Evolutionary conservation across 257 asterid species (phyloP).

Genomic region (Nemophila menziesii): DNA sequence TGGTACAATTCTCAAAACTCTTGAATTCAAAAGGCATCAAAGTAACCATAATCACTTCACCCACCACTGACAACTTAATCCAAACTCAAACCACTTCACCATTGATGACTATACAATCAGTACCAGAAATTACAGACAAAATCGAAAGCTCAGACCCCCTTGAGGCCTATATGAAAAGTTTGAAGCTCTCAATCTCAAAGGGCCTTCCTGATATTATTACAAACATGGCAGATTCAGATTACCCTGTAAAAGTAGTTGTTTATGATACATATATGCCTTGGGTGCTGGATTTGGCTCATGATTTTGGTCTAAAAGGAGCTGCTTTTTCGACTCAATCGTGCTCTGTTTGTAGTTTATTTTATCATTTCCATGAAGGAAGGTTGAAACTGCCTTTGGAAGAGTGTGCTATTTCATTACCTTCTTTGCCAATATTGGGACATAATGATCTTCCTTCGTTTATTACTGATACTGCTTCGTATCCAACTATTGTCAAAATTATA

Average conservation of each 20-base stretch:
- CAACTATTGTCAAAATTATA: constrained; percentile 5
- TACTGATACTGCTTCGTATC: constrained; percentile 9
- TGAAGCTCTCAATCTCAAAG: not conserved
- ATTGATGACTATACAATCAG: not conserved
- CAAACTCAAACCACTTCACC: not conserved
- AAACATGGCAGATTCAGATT: not conserved
- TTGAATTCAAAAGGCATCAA: constrained; percentile 24
- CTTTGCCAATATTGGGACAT: constrained; percentile 18
- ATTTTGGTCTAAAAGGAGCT: constrained; percentile 20
- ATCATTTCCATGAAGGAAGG: constrained; percentile 24
- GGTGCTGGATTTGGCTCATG: constrained; percentile 20
- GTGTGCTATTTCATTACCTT: constrained; percentile 19
- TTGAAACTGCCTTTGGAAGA: constrained; percentile 12
- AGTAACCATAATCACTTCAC: constrained; percentile 21
- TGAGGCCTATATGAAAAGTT: not conserved
- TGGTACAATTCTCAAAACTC: constrained; percentile 34
- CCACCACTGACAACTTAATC: not conserved
- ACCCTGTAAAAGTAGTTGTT: constrained; percentile 7
- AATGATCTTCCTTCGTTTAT: constrained; percentile 33
- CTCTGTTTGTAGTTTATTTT: constrained; percentile 19
- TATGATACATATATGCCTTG: constrained; percentile 29
- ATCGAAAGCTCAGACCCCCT: not conserved
- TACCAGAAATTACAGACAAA: not conserved
- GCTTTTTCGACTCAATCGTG: constrained; percentile 25
- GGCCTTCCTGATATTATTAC: not conserved